Evolutionary conservation across 73 alveolate species (phyloP), one percentile per base, ranked within the genome.

Genomic region (Tetrahymena thermophila): DNA sequence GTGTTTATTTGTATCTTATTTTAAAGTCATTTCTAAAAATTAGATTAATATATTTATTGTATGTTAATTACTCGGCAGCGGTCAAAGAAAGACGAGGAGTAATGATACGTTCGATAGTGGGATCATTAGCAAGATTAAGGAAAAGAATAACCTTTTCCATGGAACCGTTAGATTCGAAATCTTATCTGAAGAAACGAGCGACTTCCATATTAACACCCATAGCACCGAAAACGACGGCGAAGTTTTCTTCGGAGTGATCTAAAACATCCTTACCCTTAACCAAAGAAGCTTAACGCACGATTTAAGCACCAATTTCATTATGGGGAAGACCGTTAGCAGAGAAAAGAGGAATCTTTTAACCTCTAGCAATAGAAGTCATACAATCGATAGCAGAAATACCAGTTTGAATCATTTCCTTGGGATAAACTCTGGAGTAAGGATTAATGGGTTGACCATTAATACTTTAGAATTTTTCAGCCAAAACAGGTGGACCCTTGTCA

Each of bases 181-280:
- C 99, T 96, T 99, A 98, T 98, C 99, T 98, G 99, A 99, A 99
- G 98, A 99, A 99, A 85, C 99, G 97, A 40, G 99, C 99, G 56
- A 99, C 99, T 98, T 99, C 99, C 99, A 99, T 98, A 98, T 99
- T 99, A 85, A 99, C 99, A 95, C 99, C 99, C 99, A 99, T 99
- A 94, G 99, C 99, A n/a, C 99, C 99, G 97, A 99, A 99, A 85
- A 99, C 99, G 93, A 99, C 98, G 94, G 99, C 99, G 98, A 99
- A 99, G 98, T 99, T 99, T 94, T 99, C 99, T 89, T 99, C 99
- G 56, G 99, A 98, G 96, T 98, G 99, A 98, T 99, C 99, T 93
- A 95, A 95, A 10, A 98, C 99, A 96, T 98, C 99, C 98, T 99
- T 99, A 42, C 99, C 99, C 98, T 98, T 98, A 93, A 99, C 99